Evolutionary conservation across 306 rosid genomes (phyloP).

Genomic region (Vigna trinervia): DNA sequence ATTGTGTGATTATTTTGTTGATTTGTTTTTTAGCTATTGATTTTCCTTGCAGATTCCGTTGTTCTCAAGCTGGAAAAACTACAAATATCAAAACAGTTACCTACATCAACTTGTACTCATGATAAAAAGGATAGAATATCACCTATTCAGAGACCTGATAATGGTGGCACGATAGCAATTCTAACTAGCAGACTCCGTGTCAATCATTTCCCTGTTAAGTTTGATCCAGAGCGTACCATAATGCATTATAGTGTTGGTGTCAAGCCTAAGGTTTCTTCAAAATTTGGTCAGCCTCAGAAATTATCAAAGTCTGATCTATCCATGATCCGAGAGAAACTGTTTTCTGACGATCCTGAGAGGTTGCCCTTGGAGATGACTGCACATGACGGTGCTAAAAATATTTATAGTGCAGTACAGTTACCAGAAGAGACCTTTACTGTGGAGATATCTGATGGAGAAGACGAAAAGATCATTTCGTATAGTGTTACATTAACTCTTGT

Average conservation of each 20-base stretch:
- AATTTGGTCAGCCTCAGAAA: slow-evolving; percentile 52
- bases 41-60: slow-evolving; percentile 38
- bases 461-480: slow-evolving; percentile 49
- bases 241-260: slow-evolving; percentile 65
- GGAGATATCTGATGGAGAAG: slow-evolving; percentile 63
- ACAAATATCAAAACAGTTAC: slow-evolving; percentile 32
- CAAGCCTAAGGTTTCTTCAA: slow-evolving; percentile 51
- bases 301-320: slow-evolving; percentile 60
- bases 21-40: neutral
- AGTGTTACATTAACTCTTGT: slow-evolving; percentile 54
- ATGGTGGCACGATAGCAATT: slow-evolving; percentile 53
- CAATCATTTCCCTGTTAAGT: slow-evolving; percentile 63
- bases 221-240: slow-evolving; percentile 54
- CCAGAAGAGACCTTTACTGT: slow-evolving; percentile 65
- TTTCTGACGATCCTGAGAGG: slow-evolving; percentile 51
- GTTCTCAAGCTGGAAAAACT: slow-evolving; percentile 41
- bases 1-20: slow-evolving; percentile 25
- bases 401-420: slow-evolving; percentile 65
- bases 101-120: neutral
- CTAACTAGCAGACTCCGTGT: slow-evolving; percentile 51
- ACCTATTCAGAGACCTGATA: slow-evolving; percentile 70
- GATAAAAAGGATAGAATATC: slow-evolving; percentile 33
- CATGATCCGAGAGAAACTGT: slow-evolving; percentile 61
- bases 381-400: slow-evolving; percentile 73
- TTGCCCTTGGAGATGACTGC: slow-evolving; percentile 69